phyloP scores from a whole-genome alignment of 495 filamentous ascomycete species.

The Aspergillus diversus region DNA sequence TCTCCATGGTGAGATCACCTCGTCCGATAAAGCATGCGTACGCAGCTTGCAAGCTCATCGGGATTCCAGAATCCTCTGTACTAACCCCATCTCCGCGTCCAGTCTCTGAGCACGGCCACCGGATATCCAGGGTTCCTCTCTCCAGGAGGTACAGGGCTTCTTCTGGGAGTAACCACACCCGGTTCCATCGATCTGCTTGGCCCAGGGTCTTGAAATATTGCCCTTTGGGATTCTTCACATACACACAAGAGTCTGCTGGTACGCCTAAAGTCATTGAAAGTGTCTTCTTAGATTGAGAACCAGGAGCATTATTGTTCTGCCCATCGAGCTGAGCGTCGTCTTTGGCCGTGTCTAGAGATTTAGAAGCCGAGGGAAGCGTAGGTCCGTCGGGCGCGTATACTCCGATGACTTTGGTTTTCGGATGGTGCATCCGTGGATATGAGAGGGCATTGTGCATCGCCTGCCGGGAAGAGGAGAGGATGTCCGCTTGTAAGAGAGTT shows the following conservation, averaged over 20 bases:
- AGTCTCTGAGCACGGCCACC: conserved; percentile 65
- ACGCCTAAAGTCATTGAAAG: conserved; percentile 30
- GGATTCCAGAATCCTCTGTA: conserved; percentile 61
- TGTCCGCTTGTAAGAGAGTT: conserved; percentile 74
- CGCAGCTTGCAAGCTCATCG: conserved; percentile 86
- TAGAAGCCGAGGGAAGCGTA: conserved; percentile 25
- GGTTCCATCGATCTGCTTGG: conserved; percentile 56
- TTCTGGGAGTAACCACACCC: conserved; percentile 85
- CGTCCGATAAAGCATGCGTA: conserved; percentile 78
- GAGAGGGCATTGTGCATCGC: conserved; percentile 90
- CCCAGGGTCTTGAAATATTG: conserved; percentile 62
- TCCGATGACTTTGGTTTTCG: conserved; percentile 58
- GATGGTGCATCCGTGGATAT: conserved; percentile 66
- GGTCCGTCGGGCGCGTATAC: conserved; percentile 51
- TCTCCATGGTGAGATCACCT: conserved; percentile 71
- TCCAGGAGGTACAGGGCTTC: conserved; percentile 90
- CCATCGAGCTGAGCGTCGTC: conserved; percentile 23
- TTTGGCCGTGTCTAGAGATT: conserved; percentile 21
- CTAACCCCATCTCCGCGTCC: conserved; percentile 34
- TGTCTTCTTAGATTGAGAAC: conserved; percentile 21
- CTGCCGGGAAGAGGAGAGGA: conserved; percentile 76
- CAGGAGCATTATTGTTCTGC: background rate
- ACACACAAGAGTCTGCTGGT: conserved; percentile 44
- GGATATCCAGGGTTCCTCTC: conserved; percentile 79
- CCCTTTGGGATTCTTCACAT: conserved; percentile 51